Base-by-base conservation (phyloP, 805 yeast genomes). In the Yarrowia alimentaria region DNA sequence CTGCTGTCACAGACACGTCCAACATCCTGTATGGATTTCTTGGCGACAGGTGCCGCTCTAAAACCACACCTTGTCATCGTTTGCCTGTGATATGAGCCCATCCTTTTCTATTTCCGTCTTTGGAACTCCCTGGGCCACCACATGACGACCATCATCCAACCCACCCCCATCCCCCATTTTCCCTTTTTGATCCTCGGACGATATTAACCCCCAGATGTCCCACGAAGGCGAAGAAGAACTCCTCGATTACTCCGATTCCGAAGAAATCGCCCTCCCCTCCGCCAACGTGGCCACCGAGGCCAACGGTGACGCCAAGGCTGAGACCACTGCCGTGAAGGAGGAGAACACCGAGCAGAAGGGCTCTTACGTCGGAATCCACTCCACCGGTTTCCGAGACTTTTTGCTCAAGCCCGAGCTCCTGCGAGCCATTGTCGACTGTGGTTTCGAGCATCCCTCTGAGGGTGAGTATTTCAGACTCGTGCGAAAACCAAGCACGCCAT, bases 391-490 rank as follows among this genome's bases (percentile, higher is more conserved):
- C 82, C 87, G 94, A 72, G 99, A 93, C 74, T 91, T 91, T 72
- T 74, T 93, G 65, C 79, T 91, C 71, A 93, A 93, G 75, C 97
- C 98, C 24, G 99, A 93, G 74, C 78, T 91, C 61, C 78, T 91
- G 64, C 85, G 99, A 73, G 99, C 99, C 58, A 91, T 91, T 67
- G 94, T 90, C 60, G 99, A 91, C 73, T 89, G 97, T 77, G 99
- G 99, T 77, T 91, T 91, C 68, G 99, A 91, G 76, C 99, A 91
- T 75, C 99, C 99, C 59, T 88, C 96, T 59, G 99, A 91, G 83
- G 94, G 93, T 85, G 73, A 79, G 93, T 83, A 68, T 34, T 21
- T 10, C n/a, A 21, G 64, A 33, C 43, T 18, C 5, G n/a, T n/a
- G n/a, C n/a, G n/a, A n/a, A n/a, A n/a, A n/a, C n/a, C n/a, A n/a